Evolutionary conservation across 2,329 filamentous ascomycete species (phyloP).

Genomic region (Sarocladium strictum): DNA sequence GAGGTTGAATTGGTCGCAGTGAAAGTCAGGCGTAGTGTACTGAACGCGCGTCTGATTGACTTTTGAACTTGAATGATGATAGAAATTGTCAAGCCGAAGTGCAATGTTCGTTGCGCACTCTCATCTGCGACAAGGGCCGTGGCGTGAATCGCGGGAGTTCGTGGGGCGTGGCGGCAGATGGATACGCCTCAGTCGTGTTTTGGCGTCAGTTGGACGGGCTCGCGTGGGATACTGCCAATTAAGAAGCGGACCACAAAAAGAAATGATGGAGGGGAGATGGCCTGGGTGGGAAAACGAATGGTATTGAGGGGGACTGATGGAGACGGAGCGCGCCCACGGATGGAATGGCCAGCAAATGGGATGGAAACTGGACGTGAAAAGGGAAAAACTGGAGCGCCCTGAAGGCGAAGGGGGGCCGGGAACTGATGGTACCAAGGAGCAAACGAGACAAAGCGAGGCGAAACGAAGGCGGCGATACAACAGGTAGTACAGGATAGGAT

Average conservation of each 20-base stretch:
- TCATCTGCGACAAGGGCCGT: constrained; percentile 1
- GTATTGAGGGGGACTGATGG: background rate
- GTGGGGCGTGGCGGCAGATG: constrained; percentile 7
- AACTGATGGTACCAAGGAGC: background rate
- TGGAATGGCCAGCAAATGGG: background rate
- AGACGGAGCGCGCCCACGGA: background rate
- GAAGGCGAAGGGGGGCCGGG: background rate
- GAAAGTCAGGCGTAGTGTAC: background rate
- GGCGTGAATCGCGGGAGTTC: background rate
- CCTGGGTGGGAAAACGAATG: background rate
- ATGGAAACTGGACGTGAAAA: constrained; percentile 1
- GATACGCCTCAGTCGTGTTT: constrained; percentile 3
- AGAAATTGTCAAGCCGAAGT: background rate
- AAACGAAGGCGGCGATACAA: background rate
- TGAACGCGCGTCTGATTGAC: background rate
- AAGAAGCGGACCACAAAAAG: background rate
- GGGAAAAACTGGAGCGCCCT: background rate
- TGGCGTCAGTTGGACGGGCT: background rate
- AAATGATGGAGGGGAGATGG: background rate
- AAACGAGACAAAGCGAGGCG: background rate
- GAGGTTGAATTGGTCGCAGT: background rate
- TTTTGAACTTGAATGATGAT: background rate
- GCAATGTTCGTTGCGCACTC: background rate
- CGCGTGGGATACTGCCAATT: constrained; percentile 5
- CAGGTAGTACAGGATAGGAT: background rate